A percentile compares a stretch with the other conserved stretches of the same genome.
Evolutionary conservation across 352 stramenopile genomes (phyloP).

Genomic region (Phytophthora gonapodyides): DNA sequence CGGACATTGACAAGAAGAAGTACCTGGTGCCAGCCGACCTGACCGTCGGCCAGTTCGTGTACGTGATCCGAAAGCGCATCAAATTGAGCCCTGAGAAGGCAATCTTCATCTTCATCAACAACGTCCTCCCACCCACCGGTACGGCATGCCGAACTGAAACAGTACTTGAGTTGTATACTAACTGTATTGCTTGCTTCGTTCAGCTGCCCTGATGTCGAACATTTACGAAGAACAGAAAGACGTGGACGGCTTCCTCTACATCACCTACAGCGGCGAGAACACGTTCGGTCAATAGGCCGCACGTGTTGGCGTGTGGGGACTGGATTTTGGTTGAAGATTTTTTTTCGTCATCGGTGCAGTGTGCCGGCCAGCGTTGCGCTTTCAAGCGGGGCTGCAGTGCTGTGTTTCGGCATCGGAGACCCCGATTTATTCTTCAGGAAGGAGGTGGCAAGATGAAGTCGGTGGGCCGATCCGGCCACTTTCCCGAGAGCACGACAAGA

Average conservation of each 20-base stretch:
- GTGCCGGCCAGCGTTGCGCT: slow-evolving; percentile 3
- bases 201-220: slow-evolving; percentile 98
- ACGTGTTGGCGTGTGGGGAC: slow-evolving; percentile 15
- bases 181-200: slow-evolving; percentile 6
- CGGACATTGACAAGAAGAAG: slow-evolving; percentile 99
- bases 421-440: slow-evolving; percentile 5
- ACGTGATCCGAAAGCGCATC: slow-evolving; percentile 99
- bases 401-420: slow-evolving; percentile 9
- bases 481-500: slow-evolving; percentile 25
- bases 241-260: slow-evolving; percentile 99
- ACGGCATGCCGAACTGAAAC: slow-evolving; percentile 2
- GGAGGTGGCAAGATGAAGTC: slow-evolving; percentile 11
- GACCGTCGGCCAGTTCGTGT: slow-evolving; percentile 99
- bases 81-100: slow-evolving; percentile 97
- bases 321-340: slow-evolving; percentile 47
- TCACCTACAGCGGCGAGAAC: slow-evolving; percentile 99
- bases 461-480: slow-evolving; percentile 1
- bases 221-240: slow-evolving; percentile 99
- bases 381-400: slow-evolving; percentile 11
- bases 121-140: slow-evolving; percentile 97
- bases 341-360: slow-evolving; percentile 31
- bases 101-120: slow-evolving; percentile 99
- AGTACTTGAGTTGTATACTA: slow-evolving; percentile 2
- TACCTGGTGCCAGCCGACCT: slow-evolving; percentile 97
- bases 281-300: slow-evolving; percentile 94